These are phyloP conservation scores for Malus sylvestris DNA, from an alignment of 306 rosid genomes.

Conservation along the genomic window DNA sequence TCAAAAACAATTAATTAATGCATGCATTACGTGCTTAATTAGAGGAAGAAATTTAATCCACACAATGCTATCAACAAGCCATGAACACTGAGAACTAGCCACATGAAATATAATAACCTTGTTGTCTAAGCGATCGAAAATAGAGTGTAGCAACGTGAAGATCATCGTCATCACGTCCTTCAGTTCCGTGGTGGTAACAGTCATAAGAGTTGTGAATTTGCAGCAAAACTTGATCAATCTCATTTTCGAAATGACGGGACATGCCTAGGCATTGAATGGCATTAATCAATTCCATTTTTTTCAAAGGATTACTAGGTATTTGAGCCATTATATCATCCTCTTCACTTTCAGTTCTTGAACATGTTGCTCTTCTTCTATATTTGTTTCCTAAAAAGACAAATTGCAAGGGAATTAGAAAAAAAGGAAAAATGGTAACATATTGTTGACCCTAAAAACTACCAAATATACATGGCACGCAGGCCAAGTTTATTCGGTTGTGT, in stretches of 20 bases:
- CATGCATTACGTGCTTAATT: not conserved
- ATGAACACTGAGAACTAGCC: not conserved
- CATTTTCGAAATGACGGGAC: slow-evolving; percentile 25
- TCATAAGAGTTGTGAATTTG: not conserved
- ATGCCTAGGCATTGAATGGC: slow-evolving; percentile 17
- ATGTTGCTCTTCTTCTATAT: not conserved
- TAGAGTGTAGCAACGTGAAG: slow-evolving; percentile 15
- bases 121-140: slow-evolving; percentile 40
- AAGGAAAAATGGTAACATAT: too few species aligned
- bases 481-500: too few species aligned
- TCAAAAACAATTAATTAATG: not conserved
- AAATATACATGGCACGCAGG: too few species aligned
- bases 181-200: not conserved
- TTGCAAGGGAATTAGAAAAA: not conserved
- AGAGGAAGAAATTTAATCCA: not conserved
- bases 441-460: too few species aligned
- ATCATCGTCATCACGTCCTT: not conserved
- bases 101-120: slow-evolving; percentile 17
- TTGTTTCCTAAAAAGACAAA: not conserved
- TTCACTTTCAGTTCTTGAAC: slow-evolving; percentile 22
- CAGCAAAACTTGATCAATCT: slow-evolving; percentile 16
- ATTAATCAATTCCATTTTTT: slow-evolving; percentile 23
- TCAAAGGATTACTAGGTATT: not conserved
- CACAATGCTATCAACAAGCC: not conserved
- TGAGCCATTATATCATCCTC: slow-evolving; percentile 1